A percentile compares a stretch with the other conserved stretches of the same genome.
These are phyloP conservation scores for Leonotis leonurus DNA, from an alignment of 257 asterid species.

Conservation along the genomic window DNA sequence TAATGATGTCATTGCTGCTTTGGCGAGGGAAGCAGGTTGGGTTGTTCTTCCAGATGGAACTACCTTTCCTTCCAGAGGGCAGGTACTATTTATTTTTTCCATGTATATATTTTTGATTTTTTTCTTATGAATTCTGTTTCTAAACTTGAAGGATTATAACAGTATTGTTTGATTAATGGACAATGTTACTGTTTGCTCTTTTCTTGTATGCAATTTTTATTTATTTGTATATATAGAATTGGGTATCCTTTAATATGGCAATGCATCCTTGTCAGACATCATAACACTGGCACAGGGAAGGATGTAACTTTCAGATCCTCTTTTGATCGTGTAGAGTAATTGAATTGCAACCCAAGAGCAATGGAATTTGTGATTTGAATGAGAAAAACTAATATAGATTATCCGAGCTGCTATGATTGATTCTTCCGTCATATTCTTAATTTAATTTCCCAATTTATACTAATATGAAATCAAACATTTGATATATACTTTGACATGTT, in stretches of 20 bases:
- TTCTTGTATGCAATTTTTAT: neutral
- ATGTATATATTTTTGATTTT: neutral
- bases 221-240: no score
- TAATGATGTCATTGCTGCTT: constrained; percentile 92
- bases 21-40: constrained; percentile 99
- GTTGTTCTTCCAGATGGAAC: constrained; percentile 99
- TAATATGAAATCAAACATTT: neutral
- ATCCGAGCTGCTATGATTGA: neutral
- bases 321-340: neutral
- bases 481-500: neutral
- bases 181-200: neutral
- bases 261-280: neutral
- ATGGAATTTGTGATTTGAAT: neutral
- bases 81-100: constrained; percentile 34
- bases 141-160: constrained; percentile 3
- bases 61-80: constrained; percentile 83
- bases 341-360: constrained; percentile 9
- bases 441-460: neutral
- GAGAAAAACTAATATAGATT: neutral
- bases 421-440: neutral
- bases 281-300: neutral
- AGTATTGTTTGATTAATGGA: neutral
- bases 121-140: neutral
- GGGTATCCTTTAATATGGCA: neutral
- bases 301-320: neutral